Conservation (phyloP, 129 eudicot species). For the Centrapalus pauciflorus region DNA sequence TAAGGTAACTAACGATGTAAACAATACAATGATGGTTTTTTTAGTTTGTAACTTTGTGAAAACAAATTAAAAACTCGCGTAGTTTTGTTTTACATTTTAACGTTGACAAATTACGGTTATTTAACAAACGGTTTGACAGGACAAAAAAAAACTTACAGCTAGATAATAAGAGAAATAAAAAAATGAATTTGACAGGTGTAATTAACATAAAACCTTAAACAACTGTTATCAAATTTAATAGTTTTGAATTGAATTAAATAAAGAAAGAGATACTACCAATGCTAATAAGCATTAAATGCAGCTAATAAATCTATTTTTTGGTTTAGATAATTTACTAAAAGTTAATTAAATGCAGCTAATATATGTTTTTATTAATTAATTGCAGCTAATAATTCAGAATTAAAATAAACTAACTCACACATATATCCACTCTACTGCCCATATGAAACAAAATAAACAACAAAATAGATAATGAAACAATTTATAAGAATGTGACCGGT, state of each 20-base stretch:
- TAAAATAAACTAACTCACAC: not conserved
- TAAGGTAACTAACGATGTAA: too few relatives aligned
- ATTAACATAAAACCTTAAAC: slow-evolving; percentile 1
- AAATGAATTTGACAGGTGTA: slow-evolving; percentile 3
- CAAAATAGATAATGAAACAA: slow-evolving; percentile 39
- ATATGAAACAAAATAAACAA: slow-evolving; percentile 18
- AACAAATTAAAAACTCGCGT: too few relatives aligned
- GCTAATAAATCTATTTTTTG: not conserved
- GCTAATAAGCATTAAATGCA: slow-evolving; percentile 20
- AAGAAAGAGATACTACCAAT: slow-evolving; percentile 22
- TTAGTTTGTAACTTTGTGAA: too few relatives aligned
- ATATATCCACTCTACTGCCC: slow-evolving; percentile 1
- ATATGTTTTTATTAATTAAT: not conserved
- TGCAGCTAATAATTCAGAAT: slow-evolving; percentile 16
- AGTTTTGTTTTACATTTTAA: slow-evolving; percentile 2
- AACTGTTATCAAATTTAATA: not conserved
- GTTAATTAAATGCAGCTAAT: slow-evolving; percentile 3
- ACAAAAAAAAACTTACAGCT: not conserved
- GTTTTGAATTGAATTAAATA: not conserved
- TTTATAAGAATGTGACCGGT: slow-evolving; percentile 25
- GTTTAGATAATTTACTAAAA: too few relatives aligned
- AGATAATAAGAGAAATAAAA: not conserved
- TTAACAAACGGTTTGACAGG: slow-evolving; percentile 18
- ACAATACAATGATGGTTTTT: too few relatives aligned
- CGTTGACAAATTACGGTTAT: not conserved